Percentiles rank a stretch among this genome's conserved stretches.
Conservation (phyloP, 768 basidiomycete genomes). For the Gymnopilus junonius region DNA sequence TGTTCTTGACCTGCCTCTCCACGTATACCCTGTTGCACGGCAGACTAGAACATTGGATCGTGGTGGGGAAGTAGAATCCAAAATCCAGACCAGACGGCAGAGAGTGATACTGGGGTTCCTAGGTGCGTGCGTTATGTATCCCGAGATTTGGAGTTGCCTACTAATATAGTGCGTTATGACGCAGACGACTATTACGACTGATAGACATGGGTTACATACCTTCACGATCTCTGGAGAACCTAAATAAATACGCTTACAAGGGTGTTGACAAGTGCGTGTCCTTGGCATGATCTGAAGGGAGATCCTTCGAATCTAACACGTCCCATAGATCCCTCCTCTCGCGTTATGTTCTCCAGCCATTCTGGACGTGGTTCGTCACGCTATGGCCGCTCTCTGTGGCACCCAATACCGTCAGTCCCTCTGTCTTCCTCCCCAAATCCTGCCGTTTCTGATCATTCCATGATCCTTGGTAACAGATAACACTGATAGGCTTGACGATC, state of each 20-base stretch:
- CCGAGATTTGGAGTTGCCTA: no score
- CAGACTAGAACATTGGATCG: not conserved
- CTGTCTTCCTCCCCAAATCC: not conserved
- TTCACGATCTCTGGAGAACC: conserved; percentile 66
- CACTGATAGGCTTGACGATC: conserved; percentile 80
- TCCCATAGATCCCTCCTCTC: conserved; percentile 71
- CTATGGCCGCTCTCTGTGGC: conserved; percentile 86
- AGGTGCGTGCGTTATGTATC: not conserved
- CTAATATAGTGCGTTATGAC: not conserved
- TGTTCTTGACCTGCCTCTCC: not conserved
- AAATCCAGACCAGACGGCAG: not conserved
- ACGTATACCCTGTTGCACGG: not conserved
- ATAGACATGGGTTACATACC: conserved; percentile 67
- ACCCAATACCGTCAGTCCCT: conserved; percentile 78
- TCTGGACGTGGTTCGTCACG: conserved; percentile 92
- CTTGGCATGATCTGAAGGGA: no score
- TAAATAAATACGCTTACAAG: conserved; percentile 80
- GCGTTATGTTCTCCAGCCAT: conserved; percentile 77
- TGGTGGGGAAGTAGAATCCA: not conserved
- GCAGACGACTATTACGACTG: not conserved
- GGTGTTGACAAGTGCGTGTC: conserved; percentile 75
- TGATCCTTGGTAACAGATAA: conserved; percentile 74
- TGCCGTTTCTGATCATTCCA: not conserved
- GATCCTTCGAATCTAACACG: not conserved
- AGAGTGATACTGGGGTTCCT: not conserved